A percentile compares a stretch with the other conserved stretches of the same genome.
These are phyloP conservation scores for Orychophragmus violaceus DNA, from an alignment of 345 rosid genomes.

Conservation along the genomic window DNA sequence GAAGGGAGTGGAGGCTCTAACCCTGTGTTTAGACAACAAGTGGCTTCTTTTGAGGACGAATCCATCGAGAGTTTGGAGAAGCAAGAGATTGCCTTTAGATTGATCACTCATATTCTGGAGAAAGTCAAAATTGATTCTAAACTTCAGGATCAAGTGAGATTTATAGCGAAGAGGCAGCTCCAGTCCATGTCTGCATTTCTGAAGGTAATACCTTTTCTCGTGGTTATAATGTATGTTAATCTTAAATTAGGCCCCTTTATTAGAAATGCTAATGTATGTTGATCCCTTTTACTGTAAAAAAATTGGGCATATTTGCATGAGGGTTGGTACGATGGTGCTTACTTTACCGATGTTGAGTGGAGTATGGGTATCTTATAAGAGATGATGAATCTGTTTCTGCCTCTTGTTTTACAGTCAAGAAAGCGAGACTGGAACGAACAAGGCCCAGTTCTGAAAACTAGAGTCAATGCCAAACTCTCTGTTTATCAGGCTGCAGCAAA, in stretches of 20 bases:
- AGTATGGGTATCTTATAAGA: conserved; percentile 13
- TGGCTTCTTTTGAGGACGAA: conserved; percentile 81
- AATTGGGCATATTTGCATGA: background rate
- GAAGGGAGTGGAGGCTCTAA: conserved; percentile 48
- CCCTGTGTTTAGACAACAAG: conserved; percentile 51
- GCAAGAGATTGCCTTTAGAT: conserved; percentile 79
- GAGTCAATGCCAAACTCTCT: conserved; percentile 72
- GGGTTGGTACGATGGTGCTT: background rate
- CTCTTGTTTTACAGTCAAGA: conserved; percentile 60
- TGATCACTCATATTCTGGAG: conserved; percentile 66
- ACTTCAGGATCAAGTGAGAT: conserved; percentile 72
- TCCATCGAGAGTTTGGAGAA: conserved; percentile 82
- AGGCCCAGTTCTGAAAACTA: conserved; percentile 70
- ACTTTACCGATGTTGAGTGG: background rate
- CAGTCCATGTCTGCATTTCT: conserved; percentile 85
- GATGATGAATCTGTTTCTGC: conserved; percentile 17
- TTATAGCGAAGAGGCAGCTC: conserved; percentile 78
- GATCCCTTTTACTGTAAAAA: background rate
- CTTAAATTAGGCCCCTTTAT: background rate
- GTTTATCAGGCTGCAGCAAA: conserved; percentile 80
- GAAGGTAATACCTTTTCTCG: conserved; percentile 49
- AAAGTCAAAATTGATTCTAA: conserved; percentile 60
- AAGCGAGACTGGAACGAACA: conserved; percentile 93
- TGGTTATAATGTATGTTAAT: background rate
- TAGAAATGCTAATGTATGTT: background rate